A percentile compares a stretch with the other conserved stretches of the same genome.
Conservation (phyloP, 345 rosid genomes). For the Bruguiera gymnorhiza region DNA sequence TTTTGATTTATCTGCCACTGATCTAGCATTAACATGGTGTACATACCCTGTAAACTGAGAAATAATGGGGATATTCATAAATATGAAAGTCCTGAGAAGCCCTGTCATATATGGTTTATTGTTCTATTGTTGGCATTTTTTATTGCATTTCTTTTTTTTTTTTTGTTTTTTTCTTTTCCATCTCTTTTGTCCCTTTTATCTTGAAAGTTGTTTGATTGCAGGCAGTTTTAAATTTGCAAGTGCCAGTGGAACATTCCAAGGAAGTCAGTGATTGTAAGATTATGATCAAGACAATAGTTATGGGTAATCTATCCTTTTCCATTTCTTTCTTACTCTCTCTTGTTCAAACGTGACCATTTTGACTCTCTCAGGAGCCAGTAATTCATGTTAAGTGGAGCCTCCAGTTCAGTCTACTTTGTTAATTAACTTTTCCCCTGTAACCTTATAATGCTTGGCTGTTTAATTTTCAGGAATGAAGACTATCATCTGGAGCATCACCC, state of each 20-base stretch:
- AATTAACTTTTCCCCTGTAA: neutral
- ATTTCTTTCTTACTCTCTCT: conserved; percentile 7
- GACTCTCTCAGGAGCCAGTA: too few relatives aligned
- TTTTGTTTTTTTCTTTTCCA: neutral
- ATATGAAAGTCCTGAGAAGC: neutral
- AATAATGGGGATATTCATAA: too few relatives aligned
- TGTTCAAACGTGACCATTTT: conserved; percentile 1
- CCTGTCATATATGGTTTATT: neutral
- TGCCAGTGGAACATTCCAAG: conserved; percentile 93
- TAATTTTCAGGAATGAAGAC: conserved; percentile 88
- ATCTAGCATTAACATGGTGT: too few relatives aligned
- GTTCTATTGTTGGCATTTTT: neutral
- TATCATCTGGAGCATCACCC: conserved; percentile 94
- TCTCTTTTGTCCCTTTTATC: conserved; percentile 5
- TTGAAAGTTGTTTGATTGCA: conserved; percentile 43
- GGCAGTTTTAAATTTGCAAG: conserved; percentile 97
- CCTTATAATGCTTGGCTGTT: conserved; percentile 18
- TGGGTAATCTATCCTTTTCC: conserved; percentile 60
- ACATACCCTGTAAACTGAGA: too few relatives aligned
- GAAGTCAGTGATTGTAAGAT: conserved; percentile 96
- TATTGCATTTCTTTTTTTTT: neutral
- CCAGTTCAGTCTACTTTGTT: conserved; percentile 5
- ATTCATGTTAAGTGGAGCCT: neutral
- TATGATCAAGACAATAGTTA: conserved; percentile 94
- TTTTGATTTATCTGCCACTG: too few relatives aligned